Conservation (phyloP, 257 asterid species). For the Rauvolfia tetraphylla region DNA sequence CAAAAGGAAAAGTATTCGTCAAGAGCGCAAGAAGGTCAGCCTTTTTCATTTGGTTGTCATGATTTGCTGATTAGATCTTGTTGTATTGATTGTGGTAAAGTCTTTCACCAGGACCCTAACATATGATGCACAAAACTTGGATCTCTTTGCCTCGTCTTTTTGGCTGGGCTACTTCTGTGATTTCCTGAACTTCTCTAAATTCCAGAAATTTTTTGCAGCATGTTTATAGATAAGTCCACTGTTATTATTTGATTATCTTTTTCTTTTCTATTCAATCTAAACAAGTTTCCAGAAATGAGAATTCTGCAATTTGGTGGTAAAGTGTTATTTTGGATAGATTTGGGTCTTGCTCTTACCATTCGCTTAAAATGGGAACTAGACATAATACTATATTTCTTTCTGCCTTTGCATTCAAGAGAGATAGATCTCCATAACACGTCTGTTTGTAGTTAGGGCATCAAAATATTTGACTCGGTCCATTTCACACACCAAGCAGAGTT, state of each 20-base stretch:
- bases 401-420: neutral
- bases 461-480: neutral
- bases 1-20: conserved; percentile 93
- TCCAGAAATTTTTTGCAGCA: too few species aligned
- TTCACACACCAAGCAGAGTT: neutral
- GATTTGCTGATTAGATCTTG: neutral
- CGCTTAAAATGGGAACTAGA: neutral
- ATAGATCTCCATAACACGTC: neutral
- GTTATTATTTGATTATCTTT: neutral
- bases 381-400: neutral
- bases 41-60: conserved; percentile 6
- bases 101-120: neutral
- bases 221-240: too few species aligned
- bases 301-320: neutral
- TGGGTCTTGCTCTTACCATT: neutral
- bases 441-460: neutral
- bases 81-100: neutral
- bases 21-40: conserved; percentile 92
- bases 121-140: conserved; percentile 2
- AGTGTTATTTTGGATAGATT: neutral
- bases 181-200: neutral
- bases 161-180: neutral
- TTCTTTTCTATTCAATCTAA: neutral
- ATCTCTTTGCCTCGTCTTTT: neutral
- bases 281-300: neutral